A percentile compares a stretch with the other conserved stretches of the same genome.
phyloP scores from a whole-genome alignment of 805 yeast genomes.

The Wickerhamiella azyma region DNA sequence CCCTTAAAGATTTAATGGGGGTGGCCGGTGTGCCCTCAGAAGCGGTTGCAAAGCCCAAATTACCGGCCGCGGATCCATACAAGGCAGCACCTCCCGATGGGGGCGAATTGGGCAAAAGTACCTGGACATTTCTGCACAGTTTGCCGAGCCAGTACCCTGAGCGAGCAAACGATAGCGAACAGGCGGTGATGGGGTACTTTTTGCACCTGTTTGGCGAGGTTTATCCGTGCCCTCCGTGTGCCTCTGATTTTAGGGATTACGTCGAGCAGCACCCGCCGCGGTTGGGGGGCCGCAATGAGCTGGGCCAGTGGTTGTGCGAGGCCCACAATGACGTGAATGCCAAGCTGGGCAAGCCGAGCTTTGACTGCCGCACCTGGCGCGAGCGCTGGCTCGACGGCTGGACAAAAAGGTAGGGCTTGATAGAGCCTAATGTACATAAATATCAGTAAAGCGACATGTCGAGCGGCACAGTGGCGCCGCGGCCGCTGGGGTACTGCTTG shows the following conservation, averaged over 20 bases:
- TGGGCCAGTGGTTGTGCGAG: constrained; percentile 84
- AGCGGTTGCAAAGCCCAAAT: constrained; percentile 9
- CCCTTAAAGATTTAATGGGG: constrained; percentile 54
- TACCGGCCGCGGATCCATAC: constrained; percentile 19
- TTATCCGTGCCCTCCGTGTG: constrained; percentile 93
- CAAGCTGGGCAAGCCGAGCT: constrained; percentile 71
- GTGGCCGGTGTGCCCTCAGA: not conserved
- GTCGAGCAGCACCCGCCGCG: constrained; percentile 33
- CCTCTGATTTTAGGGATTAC: constrained; percentile 62
- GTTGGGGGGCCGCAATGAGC: constrained; percentile 44
- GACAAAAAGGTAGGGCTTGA: constrained; percentile 23
- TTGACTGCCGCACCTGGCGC: constrained; percentile 83
- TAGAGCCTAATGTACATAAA: constrained; percentile 8
- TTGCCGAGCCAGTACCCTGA: constrained; percentile 83
- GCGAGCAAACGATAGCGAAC: constrained; percentile 45
- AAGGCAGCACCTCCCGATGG: constrained; percentile 80
- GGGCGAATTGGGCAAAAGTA: constrained; percentile 59
- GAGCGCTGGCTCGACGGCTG: constrained; percentile 93
- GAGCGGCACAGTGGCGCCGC: constrained; percentile 85
- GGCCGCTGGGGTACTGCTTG: constrained; percentile 86
- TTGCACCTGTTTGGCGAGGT: constrained; percentile 56
- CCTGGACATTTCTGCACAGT: constrained; percentile 88
- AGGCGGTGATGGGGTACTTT: constrained; percentile 58
- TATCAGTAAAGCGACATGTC: constrained; percentile 34
- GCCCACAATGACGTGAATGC: constrained; percentile 91